phyloP scores from a whole-genome alignment of 768 basidiomycete species.

The Boletus pseudopeckii region DNA sequence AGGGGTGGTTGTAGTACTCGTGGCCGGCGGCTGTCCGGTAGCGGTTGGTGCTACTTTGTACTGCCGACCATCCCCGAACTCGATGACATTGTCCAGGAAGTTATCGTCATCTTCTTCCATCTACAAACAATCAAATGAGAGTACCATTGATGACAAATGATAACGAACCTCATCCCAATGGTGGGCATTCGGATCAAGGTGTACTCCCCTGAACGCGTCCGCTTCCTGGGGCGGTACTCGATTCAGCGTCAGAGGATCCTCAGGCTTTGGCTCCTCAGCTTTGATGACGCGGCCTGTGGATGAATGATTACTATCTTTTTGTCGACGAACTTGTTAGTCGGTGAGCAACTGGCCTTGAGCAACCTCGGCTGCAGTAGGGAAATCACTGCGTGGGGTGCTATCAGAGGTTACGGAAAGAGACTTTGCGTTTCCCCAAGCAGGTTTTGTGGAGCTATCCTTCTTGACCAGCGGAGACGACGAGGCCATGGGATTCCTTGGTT shows the following conservation, averaged over 20 bases:
- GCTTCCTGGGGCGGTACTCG: constrained; percentile 75
- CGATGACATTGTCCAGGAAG: constrained; percentile 84
- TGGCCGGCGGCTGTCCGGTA: constrained; percentile 26
- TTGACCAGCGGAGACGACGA: constrained; percentile 34
- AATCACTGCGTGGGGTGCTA: constrained; percentile 57
- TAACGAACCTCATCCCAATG: constrained; percentile 95
- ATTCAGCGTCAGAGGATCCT: constrained; percentile 49
- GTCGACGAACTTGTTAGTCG: background rate
- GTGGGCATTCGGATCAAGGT: constrained; percentile 89
- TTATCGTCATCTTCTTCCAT: constrained; percentile 93
- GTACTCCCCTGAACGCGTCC: constrained; percentile 91
- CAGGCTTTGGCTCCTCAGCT: constrained; percentile 42
- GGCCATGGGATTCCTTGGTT: constrained; percentile 43
- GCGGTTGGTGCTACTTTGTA: constrained; percentile 71
- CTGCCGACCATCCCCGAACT: constrained; percentile 93
- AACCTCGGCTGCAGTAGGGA: constrained; percentile 96
- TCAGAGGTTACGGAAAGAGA: constrained; percentile 36
- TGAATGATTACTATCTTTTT: constrained; percentile 13
- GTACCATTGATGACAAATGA: constrained; percentile 5
- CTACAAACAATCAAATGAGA: constrained; percentile 35
- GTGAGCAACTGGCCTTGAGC: constrained; percentile 61
- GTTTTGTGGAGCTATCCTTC: constrained; percentile 40
- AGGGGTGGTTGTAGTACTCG: constrained; percentile 7
- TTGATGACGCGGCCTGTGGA: constrained; percentile 20
- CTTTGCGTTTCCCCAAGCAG: constrained; percentile 71